phyloP scores from a whole-genome alignment of 805 yeast genomes.

The Monosporozyma siamensis region DNA sequence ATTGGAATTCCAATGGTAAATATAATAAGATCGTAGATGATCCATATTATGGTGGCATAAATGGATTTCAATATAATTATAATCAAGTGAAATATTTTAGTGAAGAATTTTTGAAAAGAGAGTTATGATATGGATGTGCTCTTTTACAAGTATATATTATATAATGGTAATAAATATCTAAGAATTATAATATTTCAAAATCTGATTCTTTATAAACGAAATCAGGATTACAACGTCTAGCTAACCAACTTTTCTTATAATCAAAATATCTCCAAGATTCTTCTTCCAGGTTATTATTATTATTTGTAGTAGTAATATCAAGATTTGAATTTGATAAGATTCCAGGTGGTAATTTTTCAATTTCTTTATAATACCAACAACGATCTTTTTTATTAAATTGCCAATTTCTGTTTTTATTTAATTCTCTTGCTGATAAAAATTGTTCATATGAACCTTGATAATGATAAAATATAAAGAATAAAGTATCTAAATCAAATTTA shows the following conservation, averaged over 20 bases:
- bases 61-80: conserved; percentile 76
- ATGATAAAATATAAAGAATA: conserved; percentile 88
- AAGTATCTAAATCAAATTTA: conserved; percentile 75
- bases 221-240: conserved; percentile 37
- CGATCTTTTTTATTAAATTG: conserved; percentile 36
- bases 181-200: conserved; percentile 34
- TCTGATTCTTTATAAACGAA: conserved; percentile 37
- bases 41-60: conserved; percentile 84
- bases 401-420: conserved; percentile 72
- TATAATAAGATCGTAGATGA: conserved; percentile 62
- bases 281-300: conserved; percentile 39
- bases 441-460: conserved; percentile 62
- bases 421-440: conserved; percentile 70
- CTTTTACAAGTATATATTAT: too few relatives aligned
- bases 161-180: too few relatives aligned
- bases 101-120: conserved; percentile 53
- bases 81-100: conserved; percentile 68
- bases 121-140: conserved; percentile 26
- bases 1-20: conserved; percentile 52
- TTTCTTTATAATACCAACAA: conserved; percentile 47
- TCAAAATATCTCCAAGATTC: conserved; percentile 75
- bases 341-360: conserved; percentile 73
- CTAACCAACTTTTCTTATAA: conserved; percentile 60
- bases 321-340: not conserved
- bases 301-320: too few relatives aligned